These are phyloP conservation scores for Chlorociboria aeruginascens DNA, from an alignment of 495 filamentous ascomycete genomes.

Conservation along the genomic window DNA sequence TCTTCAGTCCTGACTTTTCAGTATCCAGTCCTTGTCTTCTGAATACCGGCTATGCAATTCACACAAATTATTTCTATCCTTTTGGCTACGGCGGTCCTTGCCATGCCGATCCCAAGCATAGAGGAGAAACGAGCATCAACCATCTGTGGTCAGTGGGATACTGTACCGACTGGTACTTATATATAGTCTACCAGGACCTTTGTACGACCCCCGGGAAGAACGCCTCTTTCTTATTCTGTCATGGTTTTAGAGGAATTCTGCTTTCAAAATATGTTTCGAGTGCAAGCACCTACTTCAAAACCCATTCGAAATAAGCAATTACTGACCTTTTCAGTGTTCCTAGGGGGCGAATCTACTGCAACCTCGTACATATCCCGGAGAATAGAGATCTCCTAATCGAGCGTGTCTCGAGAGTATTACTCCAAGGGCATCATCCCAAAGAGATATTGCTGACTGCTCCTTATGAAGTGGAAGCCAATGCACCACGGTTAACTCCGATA, in stretches of 20 bases:
- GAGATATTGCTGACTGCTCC: constrained; percentile 38
- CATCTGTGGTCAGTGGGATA: constrained; percentile 39
- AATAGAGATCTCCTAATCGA: no score
- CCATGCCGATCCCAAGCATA: constrained; percentile 29
- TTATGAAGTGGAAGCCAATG: constrained; percentile 41
- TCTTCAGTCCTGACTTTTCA: no score
- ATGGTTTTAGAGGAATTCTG: no score
- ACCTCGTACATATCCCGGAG: constrained; percentile 21
- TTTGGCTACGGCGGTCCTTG: constrained; percentile 25
- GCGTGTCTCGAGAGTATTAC: no score
- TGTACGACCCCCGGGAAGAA: constrained; percentile 6
- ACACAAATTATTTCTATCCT: constrained; percentile 8
- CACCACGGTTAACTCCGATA: constrained; percentile 37
- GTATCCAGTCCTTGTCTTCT: no score
- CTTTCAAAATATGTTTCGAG: no score
- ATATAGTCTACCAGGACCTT: constrained; percentile 42
- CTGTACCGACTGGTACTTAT: constrained; percentile 31
- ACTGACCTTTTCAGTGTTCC: no score
- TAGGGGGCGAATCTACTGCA: constrained; percentile 30
- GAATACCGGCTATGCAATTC: constrained; percentile 3
- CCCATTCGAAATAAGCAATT: no score
- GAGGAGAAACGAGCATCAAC: constrained; percentile 28
- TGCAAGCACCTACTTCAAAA: no score
- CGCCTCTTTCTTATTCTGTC: no score
- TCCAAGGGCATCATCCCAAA: constrained; percentile 21